phyloP scores from a whole-genome alignment of 1,139 yeast species.

The Hemisphaericaspora subhashii region DNA sequence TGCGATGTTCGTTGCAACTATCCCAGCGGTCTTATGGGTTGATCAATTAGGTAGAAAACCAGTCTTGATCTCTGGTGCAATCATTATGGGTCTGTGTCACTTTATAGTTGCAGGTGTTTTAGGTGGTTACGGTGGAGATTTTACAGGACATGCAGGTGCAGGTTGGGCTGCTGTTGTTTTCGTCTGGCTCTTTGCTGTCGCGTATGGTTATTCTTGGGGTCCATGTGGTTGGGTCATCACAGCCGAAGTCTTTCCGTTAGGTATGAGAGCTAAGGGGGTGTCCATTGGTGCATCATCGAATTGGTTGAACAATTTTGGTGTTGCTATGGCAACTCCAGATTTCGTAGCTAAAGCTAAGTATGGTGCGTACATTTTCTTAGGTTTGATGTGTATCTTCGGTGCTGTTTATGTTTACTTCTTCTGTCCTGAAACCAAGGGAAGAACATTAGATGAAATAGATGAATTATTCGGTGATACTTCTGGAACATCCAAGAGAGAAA shows the following conservation, averaged over 20 bases:
- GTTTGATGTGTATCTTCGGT: slow-evolving; percentile 61
- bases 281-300: slow-evolving; percentile 54
- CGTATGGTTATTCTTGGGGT: slow-evolving; percentile 28
- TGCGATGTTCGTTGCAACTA: slow-evolving; percentile 27
- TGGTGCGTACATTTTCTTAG: slow-evolving; percentile 33
- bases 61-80: slow-evolving; percentile 14
- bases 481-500: slow-evolving; percentile 13
- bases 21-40: slow-evolving; percentile 41
- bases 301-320: slow-evolving; percentile 42
- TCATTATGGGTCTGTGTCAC: slow-evolving; percentile 13
- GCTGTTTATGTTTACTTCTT: slow-evolving; percentile 53
- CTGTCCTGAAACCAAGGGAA: slow-evolving; percentile 61
- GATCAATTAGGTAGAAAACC: slow-evolving; percentile 17
- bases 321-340: slow-evolving; percentile 33
- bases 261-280: slow-evolving; percentile 52
- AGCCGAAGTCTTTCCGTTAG: slow-evolving; percentile 46
- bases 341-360: slow-evolving; percentile 23
- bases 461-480: slow-evolving; percentile 26
- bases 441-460: slow-evolving; percentile 60
- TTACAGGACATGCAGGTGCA: slow-evolving; percentile 17
- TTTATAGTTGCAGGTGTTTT: slow-evolving; percentile 49
- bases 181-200: slow-evolving; percentile 33
- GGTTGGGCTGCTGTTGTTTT: slow-evolving; percentile 48
- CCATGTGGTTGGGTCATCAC: slow-evolving; percentile 54
- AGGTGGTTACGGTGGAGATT: slow-evolving; percentile 40